Base-by-base conservation (phyloP, 257 asterid species). In the Fraxinus quadrangulata region DNA sequence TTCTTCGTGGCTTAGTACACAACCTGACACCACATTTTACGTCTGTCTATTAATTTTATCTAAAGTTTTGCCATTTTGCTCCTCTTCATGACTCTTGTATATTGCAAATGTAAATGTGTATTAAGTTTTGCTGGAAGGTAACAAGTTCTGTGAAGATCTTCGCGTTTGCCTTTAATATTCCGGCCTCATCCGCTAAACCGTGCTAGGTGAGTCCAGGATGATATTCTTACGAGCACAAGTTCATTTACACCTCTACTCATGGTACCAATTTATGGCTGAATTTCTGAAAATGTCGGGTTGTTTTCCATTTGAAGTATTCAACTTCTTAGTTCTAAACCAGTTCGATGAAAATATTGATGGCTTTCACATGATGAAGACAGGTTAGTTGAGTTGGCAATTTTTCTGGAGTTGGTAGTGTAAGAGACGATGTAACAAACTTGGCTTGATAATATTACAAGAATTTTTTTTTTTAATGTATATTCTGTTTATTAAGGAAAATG, bases 1-100 rank as follows among this genome's bases (percentile, higher is more conserved):
- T 94, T 92, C 91, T 92, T 94, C 45, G 97, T 92, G 83, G 97
- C 97, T 65, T 90, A 87, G 82, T 51, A 63, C 24, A 78, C 67
- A 56, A 72, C 33, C 33, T 10, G 14, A 3, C 68, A 23, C 68
- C 68, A 10, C 42, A 70, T 40, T 3, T 66, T 66, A 75, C 13
- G 30, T 59, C 30, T 61, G 31, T 21, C 31, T 45, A 45, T 17
- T 54, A 61, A 61, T 23, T 61, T 61, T 61, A 0, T 23, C 13
- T 5, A 54, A 54, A n/a, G 14, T 24, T 75, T 70, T 72, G 65
- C 74, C 34, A 24, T 13, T 31, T 31, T 70, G 28, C 14, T 13
- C 73, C 66, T 69, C 42, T 67, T 37, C 19, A 36, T 37, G 59
- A 11, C 67, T 51, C 49, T n/a, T 33, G 78, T 77, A 67, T 80